Percentiles rank a stretch among this genome's conserved stretches.
phyloP scores from a whole-genome alignment of 768 basidiomycete species.

The Lactarius indigo region DNA sequence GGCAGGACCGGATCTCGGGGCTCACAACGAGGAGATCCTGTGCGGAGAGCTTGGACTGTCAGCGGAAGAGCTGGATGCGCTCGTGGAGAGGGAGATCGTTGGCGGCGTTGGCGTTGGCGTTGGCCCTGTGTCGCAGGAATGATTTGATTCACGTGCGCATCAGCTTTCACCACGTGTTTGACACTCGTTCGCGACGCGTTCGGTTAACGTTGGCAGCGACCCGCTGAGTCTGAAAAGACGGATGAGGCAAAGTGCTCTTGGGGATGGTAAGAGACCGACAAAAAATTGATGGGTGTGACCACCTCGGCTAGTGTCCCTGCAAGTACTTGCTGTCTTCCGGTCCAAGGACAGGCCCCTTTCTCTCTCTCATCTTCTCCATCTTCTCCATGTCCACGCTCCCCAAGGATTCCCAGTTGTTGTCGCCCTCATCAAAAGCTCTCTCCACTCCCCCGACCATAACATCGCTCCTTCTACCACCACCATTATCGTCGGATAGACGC shows the following conservation, averaged over 20 bases:
- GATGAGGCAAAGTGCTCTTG: neutral
- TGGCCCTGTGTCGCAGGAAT: neutral
- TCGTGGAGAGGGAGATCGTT: slow-evolving; percentile 27
- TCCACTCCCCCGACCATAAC: neutral
- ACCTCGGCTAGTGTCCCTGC: neutral
- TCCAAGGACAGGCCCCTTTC: neutral
- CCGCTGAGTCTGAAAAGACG: neutral
- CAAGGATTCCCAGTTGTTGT: neutral
- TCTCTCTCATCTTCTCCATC: neutral
- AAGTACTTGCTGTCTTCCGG: neutral
- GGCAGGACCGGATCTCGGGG: slow-evolving; percentile 68
- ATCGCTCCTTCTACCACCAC: neutral
- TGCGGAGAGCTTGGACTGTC: slow-evolving; percentile 31
- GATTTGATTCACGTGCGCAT: slow-evolving; percentile 26
- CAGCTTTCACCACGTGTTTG: neutral
- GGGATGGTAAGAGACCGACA: neutral
- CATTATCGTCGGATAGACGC: neutral
- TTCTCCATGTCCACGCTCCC: neutral
- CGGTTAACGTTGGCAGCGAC: neutral
- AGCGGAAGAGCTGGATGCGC: slow-evolving; percentile 27
- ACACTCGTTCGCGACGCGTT: neutral
- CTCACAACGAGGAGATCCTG: slow-evolving; percentile 36
- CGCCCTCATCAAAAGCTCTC: neutral
- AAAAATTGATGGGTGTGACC: neutral
- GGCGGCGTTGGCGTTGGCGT: too few species aligned